Evolutionary conservation across 352 stramenopile species (phyloP).

Genomic region (Phytophthora hibernalis): DNA sequence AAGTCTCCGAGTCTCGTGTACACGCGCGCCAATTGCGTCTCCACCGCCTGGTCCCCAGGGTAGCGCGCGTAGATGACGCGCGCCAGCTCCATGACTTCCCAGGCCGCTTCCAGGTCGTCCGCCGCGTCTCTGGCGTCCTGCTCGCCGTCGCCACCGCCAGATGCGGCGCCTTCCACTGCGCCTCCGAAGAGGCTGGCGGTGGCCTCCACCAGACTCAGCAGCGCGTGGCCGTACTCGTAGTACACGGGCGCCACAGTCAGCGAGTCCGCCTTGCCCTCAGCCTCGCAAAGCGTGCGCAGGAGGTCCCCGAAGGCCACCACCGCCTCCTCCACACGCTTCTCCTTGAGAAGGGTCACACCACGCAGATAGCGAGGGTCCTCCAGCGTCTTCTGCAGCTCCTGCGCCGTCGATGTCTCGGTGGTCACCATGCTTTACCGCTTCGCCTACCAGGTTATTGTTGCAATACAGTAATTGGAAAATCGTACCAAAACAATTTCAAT

Average conservation of each 20-base stretch:
- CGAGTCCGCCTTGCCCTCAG: constrained; percentile 73
- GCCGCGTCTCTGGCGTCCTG: constrained; percentile 60
- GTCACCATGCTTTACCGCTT: constrained; percentile 23
- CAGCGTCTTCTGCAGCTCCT: constrained; percentile 62
- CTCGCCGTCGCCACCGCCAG: constrained; percentile 46
- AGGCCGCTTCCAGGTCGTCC: constrained; percentile 85
- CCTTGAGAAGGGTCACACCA: constrained; percentile 73
- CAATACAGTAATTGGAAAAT: too few relatives aligned
- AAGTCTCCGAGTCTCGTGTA: constrained; percentile 85
- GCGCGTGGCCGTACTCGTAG: constrained; percentile 85
- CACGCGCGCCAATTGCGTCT: constrained; percentile 81
- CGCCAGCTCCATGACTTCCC: constrained; percentile 88
- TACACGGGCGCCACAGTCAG: constrained; percentile 75
- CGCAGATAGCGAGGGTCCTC: constrained; percentile 79
- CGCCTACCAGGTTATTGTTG: too few relatives aligned
- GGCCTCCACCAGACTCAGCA: constrained; percentile 76
- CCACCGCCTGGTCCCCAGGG: constrained; percentile 67
- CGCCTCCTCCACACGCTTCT: constrained; percentile 85
- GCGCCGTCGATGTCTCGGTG: constrained; percentile 11
- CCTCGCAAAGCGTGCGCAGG: constrained; percentile 83
- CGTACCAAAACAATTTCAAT: too few relatives aligned
- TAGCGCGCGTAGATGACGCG: constrained; percentile 85
- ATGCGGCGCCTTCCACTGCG: constrained; percentile 31
- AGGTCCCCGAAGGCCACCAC: constrained; percentile 80
- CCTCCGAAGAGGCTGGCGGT: constrained; percentile 70